Base-by-base conservation (phyloP, 75 land plant species). In the Larix kaempferi region DNA sequence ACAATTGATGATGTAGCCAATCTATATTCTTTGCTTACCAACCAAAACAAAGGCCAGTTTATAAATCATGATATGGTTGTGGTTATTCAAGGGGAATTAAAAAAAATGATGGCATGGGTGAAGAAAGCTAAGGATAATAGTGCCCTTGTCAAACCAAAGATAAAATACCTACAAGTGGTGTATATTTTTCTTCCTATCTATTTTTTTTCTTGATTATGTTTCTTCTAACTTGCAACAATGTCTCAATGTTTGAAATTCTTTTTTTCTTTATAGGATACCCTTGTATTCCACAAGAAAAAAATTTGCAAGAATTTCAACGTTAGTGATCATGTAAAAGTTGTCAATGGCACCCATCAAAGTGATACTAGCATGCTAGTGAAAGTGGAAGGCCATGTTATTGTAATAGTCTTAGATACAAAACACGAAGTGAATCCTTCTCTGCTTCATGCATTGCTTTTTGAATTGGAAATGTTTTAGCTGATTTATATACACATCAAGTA, bases 1-100 rank as follows among this genome's bases (percentile, higher is more conserved):
- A 92, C 82, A 61, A 81, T 78, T 81, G 88, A 84, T 17, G 95
- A 92, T 74, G 78, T 88, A 8, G 79, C 84, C 27, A 85, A 92
- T 72, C 69, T 94, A 59, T 86, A 95, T 59, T 83, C 93, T 4
- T 77, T 91, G 58, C 86, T 92, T 82, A 88, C 89, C 27, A 89
- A 89, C 58, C 84, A 91, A 76, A 97, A 91, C 78, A 91, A 91
- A 71, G 98, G 94, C 17, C 98, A 97, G 23, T 97, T 97, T 63
- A 83, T 94, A 95, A 97, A 94, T 82, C 98, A 98, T 49, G 99
- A 97, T 83, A 79, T 91, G 26, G 98, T 97, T n/a, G 84, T 97
- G 44, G 94, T 94, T 73, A 78, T 94, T 22, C 91, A 89, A 76
- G 99, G 99, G 59, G 99, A 97, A 64, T 87, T 94, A 15, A 91